Evolutionary conservation across 116 monocot species (phyloP), one percentile per base, ranked within the genome.

Genomic region (Thalassia testudinum): DNA sequence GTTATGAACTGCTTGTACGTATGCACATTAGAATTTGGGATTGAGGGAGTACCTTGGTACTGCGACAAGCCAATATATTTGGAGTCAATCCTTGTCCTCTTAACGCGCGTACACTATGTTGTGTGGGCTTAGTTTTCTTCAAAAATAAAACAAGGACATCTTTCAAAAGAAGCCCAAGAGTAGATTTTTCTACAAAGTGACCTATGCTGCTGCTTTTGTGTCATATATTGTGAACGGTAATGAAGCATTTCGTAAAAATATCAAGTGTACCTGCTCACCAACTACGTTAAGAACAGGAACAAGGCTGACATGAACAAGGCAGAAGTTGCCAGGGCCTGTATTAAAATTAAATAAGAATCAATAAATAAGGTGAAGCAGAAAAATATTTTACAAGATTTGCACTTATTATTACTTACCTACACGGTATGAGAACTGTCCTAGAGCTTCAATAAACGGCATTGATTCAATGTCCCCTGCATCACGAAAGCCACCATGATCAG

Each of bases 381-480:
- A 3, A 10, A 5, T 34, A 3, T 34, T 34, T 34, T 10, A 34
- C 30, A 34, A 34, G 30, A 34, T 34, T 10, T 34, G 3, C 30
- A 3, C 10, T 34, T 34, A 34, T 5, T 34, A 34, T 21, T 53
- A 21, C 78, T 75, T 65, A 97, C 97, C 97, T 30, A 97, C 97
- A 47, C 85, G 70, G 50, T 80, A 79, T 12, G 85, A 97, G 59
- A 97, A 88, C 56, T 97, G 97, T 19, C 89, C 79, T 62, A 97
- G 50, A 49, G 97, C 89, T 75, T 97, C 97, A 54, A 80, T 82
- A 66, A 97, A 97, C 12, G 89, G 89, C 97, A 97, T 97, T 13
- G 89, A 89, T 69, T 97, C 97, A 60, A 97, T 97, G 70, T 97
- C 97, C 60, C 97, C 97, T 97, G 79, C 76, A 78, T 68, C 58